A percentile compares a stretch with the other conserved stretches of the same genome.
phyloP scores from a whole-genome alignment of 2,329 filamentous ascomycete genomes.

The Drechslerella stenobrocha region DNA sequence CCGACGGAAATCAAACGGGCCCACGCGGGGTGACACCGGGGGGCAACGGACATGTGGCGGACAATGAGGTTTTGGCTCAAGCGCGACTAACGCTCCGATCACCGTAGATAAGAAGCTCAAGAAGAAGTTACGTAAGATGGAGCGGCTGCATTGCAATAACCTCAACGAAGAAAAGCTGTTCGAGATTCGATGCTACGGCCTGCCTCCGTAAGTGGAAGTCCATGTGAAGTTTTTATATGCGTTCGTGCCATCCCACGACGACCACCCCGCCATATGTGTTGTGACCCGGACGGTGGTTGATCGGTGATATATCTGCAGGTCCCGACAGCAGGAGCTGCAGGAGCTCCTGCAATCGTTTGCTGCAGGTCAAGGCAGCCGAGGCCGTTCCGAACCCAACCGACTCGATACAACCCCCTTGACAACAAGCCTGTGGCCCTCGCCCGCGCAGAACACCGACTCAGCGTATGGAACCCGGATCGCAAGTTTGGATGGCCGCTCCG shows the following conservation, averaged over 20 bases:
- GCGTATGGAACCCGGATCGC: slow-evolving; percentile 60
- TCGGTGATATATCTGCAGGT: slow-evolving; percentile 55
- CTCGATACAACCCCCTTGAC: slow-evolving; percentile 58
- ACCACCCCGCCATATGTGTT: too few relatives aligned
- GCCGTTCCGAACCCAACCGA: slow-evolving; percentile 39
- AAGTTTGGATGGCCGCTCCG: slow-evolving; percentile 29
- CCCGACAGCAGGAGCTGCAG: slow-evolving; percentile 77
- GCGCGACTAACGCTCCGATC: slow-evolving; percentile 17
- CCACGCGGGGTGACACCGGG: slow-evolving; percentile 25
- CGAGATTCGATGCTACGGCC: slow-evolving; percentile 76
- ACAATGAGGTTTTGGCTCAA: slow-evolving; percentile 8
- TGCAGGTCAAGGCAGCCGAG: slow-evolving; percentile 58
- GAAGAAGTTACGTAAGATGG: slow-evolving; percentile 71
- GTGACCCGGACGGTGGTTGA: not conserved
- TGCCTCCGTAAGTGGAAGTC: slow-evolving; percentile 58
- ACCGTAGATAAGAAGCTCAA: slow-evolving; percentile 64
- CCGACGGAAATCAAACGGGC: slow-evolving; percentile 24
- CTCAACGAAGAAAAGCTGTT: slow-evolving; percentile 77
- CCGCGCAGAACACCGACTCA: slow-evolving; percentile 57
- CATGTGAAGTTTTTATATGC: too few relatives aligned
- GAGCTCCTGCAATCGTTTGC: slow-evolving; percentile 72
- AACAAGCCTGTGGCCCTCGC: slow-evolving; percentile 35
- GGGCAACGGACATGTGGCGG: slow-evolving; percentile 21
- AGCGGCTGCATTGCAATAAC: slow-evolving; percentile 67
- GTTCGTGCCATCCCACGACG: too few relatives aligned